A percentile compares a stretch with the other conserved stretches of the same genome.
Conservation (phyloP, 352 stramenopile species). For the Phytophthora lateralis region DNA sequence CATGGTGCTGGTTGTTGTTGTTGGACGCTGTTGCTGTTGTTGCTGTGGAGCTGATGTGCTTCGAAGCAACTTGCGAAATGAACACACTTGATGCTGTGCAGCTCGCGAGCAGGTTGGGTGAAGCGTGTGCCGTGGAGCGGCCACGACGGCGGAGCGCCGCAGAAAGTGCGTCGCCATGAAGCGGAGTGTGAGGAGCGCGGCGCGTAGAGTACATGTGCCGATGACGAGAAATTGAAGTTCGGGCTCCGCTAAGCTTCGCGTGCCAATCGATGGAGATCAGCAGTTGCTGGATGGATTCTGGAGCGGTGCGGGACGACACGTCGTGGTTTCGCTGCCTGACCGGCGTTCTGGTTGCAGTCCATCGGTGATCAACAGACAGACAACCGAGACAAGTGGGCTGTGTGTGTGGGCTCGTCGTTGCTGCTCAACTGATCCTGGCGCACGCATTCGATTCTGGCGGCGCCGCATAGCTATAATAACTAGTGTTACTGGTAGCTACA, state of each 20-base stretch:
- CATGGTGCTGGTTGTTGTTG: constrained; percentile 22
- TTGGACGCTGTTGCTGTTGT: not conserved
- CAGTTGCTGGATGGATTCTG: constrained; percentile 29
- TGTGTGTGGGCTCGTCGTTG: constrained; percentile 7
- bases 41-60: constrained; percentile 19
- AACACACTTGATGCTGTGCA: constrained; percentile 28
- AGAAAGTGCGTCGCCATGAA: constrained; percentile 34
- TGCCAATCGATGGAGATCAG: constrained; percentile 39
- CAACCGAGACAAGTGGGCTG: constrained; percentile 18
- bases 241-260: constrained; percentile 31
- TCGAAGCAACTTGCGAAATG: constrained; percentile 46
- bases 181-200: constrained; percentile 19
- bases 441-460: constrained; percentile 20
- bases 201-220: constrained; percentile 28
- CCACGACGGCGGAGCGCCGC: constrained; percentile 18
- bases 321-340: constrained; percentile 28
- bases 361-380: constrained; percentile 19
- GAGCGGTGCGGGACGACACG: constrained; percentile 28
- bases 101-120: constrained; percentile 27
- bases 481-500: not conserved
- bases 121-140: constrained; percentile 20
- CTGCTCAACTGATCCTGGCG: constrained; percentile 32
- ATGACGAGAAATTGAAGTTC: constrained; percentile 39
- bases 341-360: constrained; percentile 1
- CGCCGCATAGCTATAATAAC: too few relatives aligned